Evolutionary conservation across 139 green algal genomes (phyloP).

Genomic region (Astrephomene gubernaculifera): DNA sequence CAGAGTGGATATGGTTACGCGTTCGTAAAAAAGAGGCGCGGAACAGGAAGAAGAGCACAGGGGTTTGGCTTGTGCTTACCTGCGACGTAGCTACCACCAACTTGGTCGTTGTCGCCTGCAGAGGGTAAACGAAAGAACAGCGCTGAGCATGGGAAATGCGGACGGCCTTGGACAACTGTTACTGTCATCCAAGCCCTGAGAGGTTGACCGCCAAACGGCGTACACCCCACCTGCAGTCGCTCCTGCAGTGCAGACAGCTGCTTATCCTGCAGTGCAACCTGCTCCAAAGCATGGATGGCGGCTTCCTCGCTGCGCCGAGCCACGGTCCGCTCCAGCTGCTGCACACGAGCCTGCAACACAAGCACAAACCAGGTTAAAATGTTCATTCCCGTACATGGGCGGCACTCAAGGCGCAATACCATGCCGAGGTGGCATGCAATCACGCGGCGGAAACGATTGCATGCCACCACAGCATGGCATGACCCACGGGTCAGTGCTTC

Average conservation of each 20-base stretch:
- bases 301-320: constrained; percentile 26
- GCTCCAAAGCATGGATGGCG: constrained; percentile 34
- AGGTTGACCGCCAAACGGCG: too few species aligned
- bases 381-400: too few species aligned
- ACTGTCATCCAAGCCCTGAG: too few species aligned
- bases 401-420: too few species aligned
- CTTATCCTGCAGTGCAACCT: constrained; percentile 52
- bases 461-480: too few species aligned
- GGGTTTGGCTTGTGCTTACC: background rate
- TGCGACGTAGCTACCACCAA: constrained; percentile 16
- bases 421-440: too few species aligned
- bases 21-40: too few species aligned
- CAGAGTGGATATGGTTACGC: background rate
- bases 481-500: too few species aligned
- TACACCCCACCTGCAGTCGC: constrained; percentile 33
- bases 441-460: too few species aligned
- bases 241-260: background rate
- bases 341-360: constrained; percentile 4
- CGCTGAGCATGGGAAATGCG: background rate
- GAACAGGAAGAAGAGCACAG: too few species aligned
- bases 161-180: too few species aligned
- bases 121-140: background rate
- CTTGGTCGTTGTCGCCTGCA: constrained; percentile 17
- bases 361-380: too few species aligned
- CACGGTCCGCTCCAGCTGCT: constrained; percentile 19